Evolutionary conservation across 768 basidiomycete species (phyloP), one percentile per base, ranked within the genome.

Genomic region (Mycena maculata): DNA sequence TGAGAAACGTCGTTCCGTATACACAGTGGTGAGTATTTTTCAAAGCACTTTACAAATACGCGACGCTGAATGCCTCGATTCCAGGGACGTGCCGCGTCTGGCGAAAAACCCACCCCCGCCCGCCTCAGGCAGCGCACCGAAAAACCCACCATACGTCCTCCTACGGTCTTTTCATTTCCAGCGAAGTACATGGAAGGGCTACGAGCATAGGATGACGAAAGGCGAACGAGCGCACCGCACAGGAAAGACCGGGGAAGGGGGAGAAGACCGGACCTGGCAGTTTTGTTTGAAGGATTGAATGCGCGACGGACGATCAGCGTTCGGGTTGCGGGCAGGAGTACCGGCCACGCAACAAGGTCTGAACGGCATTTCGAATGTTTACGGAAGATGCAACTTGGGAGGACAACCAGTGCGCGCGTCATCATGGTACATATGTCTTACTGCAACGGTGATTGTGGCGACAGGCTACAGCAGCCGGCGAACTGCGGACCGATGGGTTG

Each of bases 151-250:
- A 6, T 99, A 92, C 75, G 84, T 77, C 2, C 83, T 92, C 13
- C 76, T 95, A 20, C 87, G 93, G 30, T 96, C 95, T 0, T 98
- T 96, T 77, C 82, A 77, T 20, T 98, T 99, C 75, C 81, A 88
- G 44, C 83, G 92, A 44, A 76, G 76, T 12, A 68, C 81, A 0
- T 99, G 95, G 89, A 87, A 86, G 52, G 95, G 94, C 1, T 99
- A 98, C 72, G 91, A 91, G 71, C 97, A 99, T 76, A 83, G 94
- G n/a, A 92, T 97, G 90, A 98, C 97, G 4, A 92, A 95, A 74
- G 96, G 96, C 7, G 94, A 87, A 81, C 84, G 87, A 76, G 92
- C 77, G 0, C 86, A 86, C 74, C 90, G 87, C 30, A 86, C 81
- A 42, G 88, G 86, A 28, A 90, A 77, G 80, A 93, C 88, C 15